phyloP scores from a whole-genome alignment of 2,329 filamentous ascomycete genomes.

The Pyricularia pennisetigena region DNA sequence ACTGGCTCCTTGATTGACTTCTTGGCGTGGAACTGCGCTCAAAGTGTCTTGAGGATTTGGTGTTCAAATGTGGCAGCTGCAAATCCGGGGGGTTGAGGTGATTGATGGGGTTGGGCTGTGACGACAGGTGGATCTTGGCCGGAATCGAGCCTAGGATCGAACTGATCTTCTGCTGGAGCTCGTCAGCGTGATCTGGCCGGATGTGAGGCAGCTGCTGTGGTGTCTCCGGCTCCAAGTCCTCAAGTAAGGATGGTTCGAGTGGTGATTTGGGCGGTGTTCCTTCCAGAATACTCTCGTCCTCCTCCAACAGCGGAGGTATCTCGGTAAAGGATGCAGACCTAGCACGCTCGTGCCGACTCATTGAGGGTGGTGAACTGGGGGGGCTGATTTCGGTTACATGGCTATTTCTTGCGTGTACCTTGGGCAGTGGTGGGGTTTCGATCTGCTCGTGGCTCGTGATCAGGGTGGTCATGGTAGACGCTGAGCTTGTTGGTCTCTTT shows the following conservation, averaged over 20 bases:
- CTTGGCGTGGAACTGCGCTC: conserved; percentile 7
- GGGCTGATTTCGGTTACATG: conserved; percentile 29
- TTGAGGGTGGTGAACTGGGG: conserved; percentile 35
- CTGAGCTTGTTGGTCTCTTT: neutral
- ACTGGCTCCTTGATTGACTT: conserved; percentile 34
- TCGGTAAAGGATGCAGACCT: conserved; percentile 30
- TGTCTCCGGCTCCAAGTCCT: conserved; percentile 27
- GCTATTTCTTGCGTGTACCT: conserved; percentile 17
- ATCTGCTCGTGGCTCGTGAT: neutral
- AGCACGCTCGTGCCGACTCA: neutral
- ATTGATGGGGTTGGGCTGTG: conserved; percentile 37
- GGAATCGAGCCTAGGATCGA: conserved; percentile 71
- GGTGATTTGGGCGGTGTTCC: conserved; percentile 32
- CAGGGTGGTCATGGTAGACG: neutral
- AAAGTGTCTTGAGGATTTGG: conserved; percentile 17
- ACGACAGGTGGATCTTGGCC: conserved; percentile 65
- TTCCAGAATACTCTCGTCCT: conserved; percentile 28
- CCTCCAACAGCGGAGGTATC: conserved; percentile 29
- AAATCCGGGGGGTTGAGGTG: conserved; percentile 51
- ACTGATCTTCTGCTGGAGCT: conserved; percentile 71
- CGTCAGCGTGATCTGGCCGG: conserved; percentile 44
- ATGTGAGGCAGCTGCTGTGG: conserved; percentile 18
- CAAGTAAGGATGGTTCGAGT: conserved; percentile 31
- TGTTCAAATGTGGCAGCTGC: conserved; percentile 30
- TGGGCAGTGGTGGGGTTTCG: conserved; percentile 29